Evolutionary conservation across 2,329 filamentous ascomycete genomes (phyloP).

Genomic region (Epichloe hybrida): DNA sequence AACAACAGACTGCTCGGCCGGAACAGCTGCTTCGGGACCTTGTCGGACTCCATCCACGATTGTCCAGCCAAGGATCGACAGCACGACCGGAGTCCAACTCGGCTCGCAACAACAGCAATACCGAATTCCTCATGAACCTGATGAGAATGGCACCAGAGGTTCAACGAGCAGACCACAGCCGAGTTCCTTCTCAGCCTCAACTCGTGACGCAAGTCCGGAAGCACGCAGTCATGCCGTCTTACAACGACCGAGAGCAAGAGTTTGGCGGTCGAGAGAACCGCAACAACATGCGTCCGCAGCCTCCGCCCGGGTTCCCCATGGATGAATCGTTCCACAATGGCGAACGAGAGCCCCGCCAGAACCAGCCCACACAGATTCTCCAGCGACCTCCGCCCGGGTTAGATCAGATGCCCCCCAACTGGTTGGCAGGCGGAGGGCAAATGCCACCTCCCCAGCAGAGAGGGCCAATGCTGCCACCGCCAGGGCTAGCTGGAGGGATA

Average conservation of each 20-base stretch:
- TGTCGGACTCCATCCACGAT: conserved; percentile 43
- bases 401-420: conserved; percentile 44
- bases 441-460: conserved; percentile 27
- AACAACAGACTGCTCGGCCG: conserved; percentile 36
- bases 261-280: conserved; percentile 23
- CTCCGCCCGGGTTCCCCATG: conserved; percentile 36
- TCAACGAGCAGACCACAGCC: conserved; percentile 35
- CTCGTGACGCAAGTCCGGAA: conserved; percentile 8
- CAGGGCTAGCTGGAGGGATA: conserved; percentile 32
- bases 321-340: conserved; percentile 38
- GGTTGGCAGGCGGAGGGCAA: conserved; percentile 33
- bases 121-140: conserved; percentile 75
- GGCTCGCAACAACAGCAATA: conserved; percentile 46
- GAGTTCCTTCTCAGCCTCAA: conserved; percentile 7
- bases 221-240: conserved; percentile 32
- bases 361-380: conserved; percentile 49
- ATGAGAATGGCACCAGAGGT: conserved; percentile 47
- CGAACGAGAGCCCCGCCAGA: conserved; percentile 33
- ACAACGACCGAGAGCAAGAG: conserved; percentile 36
- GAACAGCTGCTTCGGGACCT: conserved; percentile 50
- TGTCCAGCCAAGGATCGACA: conserved; percentile 36
- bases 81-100: conserved; percentile 29
- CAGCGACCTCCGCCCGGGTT: conserved; percentile 50
- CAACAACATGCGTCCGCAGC: conserved; percentile 27
- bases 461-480: conserved; percentile 47